These are phyloP conservation scores for Hypholoma sublateritium DNA, from an alignment of 768 basidiomycete genomes.

Conservation along the genomic window DNA sequence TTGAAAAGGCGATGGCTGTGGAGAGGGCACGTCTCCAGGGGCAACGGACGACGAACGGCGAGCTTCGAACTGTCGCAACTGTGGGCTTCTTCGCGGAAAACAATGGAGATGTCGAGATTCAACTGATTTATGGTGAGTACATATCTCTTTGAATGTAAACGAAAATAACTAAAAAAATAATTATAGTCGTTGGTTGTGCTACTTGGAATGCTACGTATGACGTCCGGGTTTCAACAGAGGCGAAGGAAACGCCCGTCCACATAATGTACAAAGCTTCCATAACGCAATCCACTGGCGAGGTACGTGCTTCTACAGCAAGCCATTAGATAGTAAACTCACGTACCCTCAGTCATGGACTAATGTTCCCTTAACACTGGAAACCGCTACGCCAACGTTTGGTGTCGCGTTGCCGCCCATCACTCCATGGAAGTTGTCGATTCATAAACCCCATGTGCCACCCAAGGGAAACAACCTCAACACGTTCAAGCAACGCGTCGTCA, in stretches of 20 bases:
- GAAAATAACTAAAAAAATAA: not conserved
- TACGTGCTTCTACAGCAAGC: conserved; percentile 2
- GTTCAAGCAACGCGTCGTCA: not conserved
- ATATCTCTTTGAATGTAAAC: not conserved
- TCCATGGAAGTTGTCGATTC: conserved; percentile 29
- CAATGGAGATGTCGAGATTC: conserved; percentile 35
- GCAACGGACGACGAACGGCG: conserved; percentile 11
- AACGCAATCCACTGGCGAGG: conserved; percentile 40
- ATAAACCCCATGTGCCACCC: not conserved
- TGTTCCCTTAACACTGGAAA: conserved; percentile 38
- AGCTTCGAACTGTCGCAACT: conserved; percentile 25
- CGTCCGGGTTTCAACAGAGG: conserved; percentile 36
- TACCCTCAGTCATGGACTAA: conserved; percentile 34
- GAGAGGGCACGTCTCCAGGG: conserved; percentile 21
- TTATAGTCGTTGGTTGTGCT: conserved; percentile 15
- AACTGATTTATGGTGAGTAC: conserved; percentile 35
- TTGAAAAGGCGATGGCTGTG: conserved; percentile 21
- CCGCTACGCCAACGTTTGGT: conserved; percentile 36
- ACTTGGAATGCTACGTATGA: conserved; percentile 38
- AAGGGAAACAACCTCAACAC: not conserved
- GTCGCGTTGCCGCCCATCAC: conserved; percentile 29
- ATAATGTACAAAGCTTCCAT: conserved; percentile 41
- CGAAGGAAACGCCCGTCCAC: conserved; percentile 28
- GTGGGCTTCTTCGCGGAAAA: conserved; percentile 36
- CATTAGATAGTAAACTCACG: not conserved